These are phyloP conservation scores for Chiua virens DNA, from an alignment of 768 basidiomycete genomes.

Conservation along the genomic window DNA sequence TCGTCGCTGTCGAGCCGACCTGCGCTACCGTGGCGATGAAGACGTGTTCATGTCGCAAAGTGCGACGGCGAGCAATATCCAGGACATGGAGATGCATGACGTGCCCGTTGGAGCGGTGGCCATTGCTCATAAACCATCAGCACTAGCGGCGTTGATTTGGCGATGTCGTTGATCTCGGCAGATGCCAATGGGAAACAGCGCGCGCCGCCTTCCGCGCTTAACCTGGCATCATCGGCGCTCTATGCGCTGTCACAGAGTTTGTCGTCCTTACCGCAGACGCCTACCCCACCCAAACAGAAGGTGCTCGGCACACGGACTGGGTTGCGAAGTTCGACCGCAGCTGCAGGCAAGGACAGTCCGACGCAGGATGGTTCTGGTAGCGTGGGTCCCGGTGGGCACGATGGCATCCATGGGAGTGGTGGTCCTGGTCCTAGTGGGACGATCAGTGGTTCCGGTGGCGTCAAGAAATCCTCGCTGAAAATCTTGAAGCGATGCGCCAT, in stretches of 20 bases:
- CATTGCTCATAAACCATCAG: conserved; percentile 15
- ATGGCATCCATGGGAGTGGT: conserved; percentile 18
- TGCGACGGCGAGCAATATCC: background rate
- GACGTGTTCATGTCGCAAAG: conserved; percentile 11
- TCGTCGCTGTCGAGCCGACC: conserved; percentile 1
- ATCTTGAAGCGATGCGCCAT: conserved; percentile 73
- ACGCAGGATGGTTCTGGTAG: conserved; percentile 35
- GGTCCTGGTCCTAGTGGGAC: conserved; percentile 16
- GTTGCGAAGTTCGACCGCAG: conserved; percentile 40
- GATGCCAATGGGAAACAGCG: conserved; percentile 28
- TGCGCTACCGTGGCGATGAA: conserved; percentile 15
- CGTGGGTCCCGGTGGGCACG: conserved; percentile 22
- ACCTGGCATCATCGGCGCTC: conserved; percentile 41
- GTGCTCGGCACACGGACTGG: conserved; percentile 51
- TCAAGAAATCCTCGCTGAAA: conserved; percentile 40
- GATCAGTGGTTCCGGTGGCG: conserved; percentile 23
- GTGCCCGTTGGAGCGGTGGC: conserved; percentile 5
- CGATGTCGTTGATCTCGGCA: conserved; percentile 11
- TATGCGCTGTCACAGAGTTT: conserved; percentile 65
- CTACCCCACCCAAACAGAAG: conserved; percentile 31
- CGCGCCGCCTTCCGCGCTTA: conserved; percentile 18
- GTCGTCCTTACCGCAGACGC: conserved; percentile 44
- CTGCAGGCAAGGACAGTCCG: conserved; percentile 22
- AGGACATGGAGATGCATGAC: conserved; percentile 5
- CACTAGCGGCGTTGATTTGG: conserved; percentile 7